Evolutionary conservation across 441 rosid genomes (phyloP).

Genomic region (Francoa sonchifolia): DNA sequence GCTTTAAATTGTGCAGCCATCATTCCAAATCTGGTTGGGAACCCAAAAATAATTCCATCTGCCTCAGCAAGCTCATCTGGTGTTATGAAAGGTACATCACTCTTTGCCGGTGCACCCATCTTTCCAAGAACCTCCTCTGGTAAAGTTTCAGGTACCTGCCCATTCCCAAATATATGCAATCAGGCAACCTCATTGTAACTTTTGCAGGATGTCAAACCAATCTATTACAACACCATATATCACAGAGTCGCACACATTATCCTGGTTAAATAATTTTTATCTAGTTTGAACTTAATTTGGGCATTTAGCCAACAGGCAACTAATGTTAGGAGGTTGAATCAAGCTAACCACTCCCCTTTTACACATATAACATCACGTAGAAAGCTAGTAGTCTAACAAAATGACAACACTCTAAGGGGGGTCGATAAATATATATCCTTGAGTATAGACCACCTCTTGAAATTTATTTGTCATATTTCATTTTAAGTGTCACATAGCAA

Average conservation of each 20-base stretch:
- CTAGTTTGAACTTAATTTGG: no score
- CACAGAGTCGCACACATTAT: background rate
- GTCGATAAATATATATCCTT: no score
- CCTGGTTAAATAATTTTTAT: background rate
- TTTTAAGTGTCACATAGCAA: no score
- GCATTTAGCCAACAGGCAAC: background rate
- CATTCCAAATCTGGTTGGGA: slow-evolving; percentile 93
- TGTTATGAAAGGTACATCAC: slow-evolving; percentile 61
- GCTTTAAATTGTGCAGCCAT: slow-evolving; percentile 97
- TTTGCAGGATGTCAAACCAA: slow-evolving; percentile 5
- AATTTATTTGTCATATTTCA: no score
- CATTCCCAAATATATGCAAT: slow-evolving; percentile 2
- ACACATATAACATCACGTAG: background rate
- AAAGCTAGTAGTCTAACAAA: no score
- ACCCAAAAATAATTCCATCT: slow-evolving; percentile 78
- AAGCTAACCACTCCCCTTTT: background rate
- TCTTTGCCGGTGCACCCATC: slow-evolving; percentile 86
- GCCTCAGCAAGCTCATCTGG: slow-evolving; percentile 64
- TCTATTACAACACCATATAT: background rate
- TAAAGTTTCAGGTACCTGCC: slow-evolving; percentile 78
- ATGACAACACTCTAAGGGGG: no score
- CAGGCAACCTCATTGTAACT: background rate
- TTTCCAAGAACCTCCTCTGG: slow-evolving; percentile 65
- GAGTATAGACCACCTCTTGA: no score
- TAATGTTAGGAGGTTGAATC: background rate